Base-by-base conservation (phyloP, 192 early-diverging fungal species). In the Backusella mclennaniae region DNA sequence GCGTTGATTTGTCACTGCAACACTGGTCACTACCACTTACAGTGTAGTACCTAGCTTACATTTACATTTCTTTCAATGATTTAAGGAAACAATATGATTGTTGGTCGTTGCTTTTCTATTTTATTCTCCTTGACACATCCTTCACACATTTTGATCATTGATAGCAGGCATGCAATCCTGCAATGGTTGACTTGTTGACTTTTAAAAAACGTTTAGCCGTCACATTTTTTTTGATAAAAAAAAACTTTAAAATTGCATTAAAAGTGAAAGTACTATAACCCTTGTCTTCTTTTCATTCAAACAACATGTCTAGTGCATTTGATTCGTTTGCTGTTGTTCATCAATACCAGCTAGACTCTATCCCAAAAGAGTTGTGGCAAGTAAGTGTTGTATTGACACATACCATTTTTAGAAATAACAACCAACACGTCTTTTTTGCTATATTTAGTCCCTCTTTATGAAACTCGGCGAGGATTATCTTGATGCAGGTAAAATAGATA, bases 291-390 rank as follows among this genome's bases (percentile, higher is more conserved):
- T 69, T 12, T 44, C 23, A 69, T 35, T 69, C 21, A 33, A 52
- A 23, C 21, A 3, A 33, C 5, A 81, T 81, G 80, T 26, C 71
- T 31, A 52, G 69, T 33, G 76, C 75, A 23, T 80, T 80, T 66
- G 75, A 83, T 31, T 46, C 46, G 5, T 83, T 83, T 74, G 78
- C 76, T 11, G 72, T 72, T 44, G 82, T 88, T 21, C 87, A 88
- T 35, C 81, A 88, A 70, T 88, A 86, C 52, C 87, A 88, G 73
- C 78, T 88, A 0, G 82, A 80, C 1, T 52, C 75, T 63, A 86
- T 88, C 35, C 87, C 87, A 17, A 80, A 88, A 56, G 78, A 74
- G 8, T 73, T 88, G 56, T 88, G 87, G 87, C 79, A 88, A 82
- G 87, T 88, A 84, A 66, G 53, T 33, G 4, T 0, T 14, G 19